Evolutionary conservation across 345 rosid genomes (phyloP).

Genomic region (Dipteronia dyeriana): DNA sequence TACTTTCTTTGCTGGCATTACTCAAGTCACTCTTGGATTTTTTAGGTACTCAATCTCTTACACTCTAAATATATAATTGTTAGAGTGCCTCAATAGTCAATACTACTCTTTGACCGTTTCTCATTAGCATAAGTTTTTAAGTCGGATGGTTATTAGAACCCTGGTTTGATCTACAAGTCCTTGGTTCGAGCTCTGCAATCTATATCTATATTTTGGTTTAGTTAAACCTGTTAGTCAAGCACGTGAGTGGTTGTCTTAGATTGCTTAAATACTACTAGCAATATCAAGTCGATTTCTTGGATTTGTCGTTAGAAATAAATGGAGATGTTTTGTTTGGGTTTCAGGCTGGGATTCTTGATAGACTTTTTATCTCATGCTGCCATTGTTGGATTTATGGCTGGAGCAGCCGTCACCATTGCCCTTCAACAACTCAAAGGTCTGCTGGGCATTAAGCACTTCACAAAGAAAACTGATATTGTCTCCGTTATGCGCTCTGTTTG

Average conservation of each 20-base stretch:
- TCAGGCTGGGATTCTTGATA: constrained; percentile 89
- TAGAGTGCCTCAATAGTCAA: too few species aligned
- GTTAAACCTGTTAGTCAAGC: too few species aligned
- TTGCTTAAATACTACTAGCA: too few species aligned
- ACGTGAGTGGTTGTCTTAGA: too few species aligned
- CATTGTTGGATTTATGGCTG: constrained; percentile 93
- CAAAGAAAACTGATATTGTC: constrained; percentile 69
- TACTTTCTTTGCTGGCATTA: constrained; percentile 88
- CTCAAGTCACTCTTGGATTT: constrained; percentile 77
- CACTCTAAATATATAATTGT: too few species aligned
- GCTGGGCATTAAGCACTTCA: constrained; percentile 70
- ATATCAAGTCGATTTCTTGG: too few species aligned
- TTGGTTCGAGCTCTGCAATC: too few species aligned
- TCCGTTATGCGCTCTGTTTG: constrained; percentile 74
- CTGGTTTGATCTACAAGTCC: too few species aligned
- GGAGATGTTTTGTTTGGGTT: constrained; percentile 1
- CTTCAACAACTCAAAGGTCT: constrained; percentile 97
- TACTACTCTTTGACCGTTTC: too few species aligned
- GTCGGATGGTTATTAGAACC: too few species aligned
- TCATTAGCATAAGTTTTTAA: too few species aligned
- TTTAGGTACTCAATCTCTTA: constrained; percentile 46
- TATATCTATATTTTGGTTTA: too few species aligned
- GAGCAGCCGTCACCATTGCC: constrained; percentile 91
- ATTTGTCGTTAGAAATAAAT: not conserved
- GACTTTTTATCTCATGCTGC: constrained; percentile 98